Evolutionary conservation across 768 basidiomycete species (phyloP), one percentile per base, ranked within the genome.

Genomic region (Amanita muscaria): DNA sequence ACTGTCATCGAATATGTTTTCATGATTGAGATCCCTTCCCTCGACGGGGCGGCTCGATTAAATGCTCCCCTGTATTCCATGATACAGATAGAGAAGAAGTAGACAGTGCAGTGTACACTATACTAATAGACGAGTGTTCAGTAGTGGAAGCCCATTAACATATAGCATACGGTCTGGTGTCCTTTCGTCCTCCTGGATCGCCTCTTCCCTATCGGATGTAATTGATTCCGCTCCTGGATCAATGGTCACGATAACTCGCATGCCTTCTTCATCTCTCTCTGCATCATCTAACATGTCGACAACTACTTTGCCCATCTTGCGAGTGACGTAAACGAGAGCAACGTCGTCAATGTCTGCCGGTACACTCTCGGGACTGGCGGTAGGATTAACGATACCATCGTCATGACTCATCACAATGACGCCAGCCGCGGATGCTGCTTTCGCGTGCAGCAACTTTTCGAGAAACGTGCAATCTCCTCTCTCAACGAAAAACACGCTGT

Each of bases 1-100:
- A 83, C 82, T 53, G 84, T 85, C 22, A 61, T 94, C 29, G 88
- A 96, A 63, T 96, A 98, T 66, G 67, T 99, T 51, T 99, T 99
- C 69, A 81, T 98, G 62, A 82, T 96, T 49, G 88, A 92, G 52
- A 59, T 89, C 49, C 60, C 74, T 45, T 82, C 84, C 67, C 69
- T 91, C 55, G 80, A 86, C 53, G 89, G 84, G 6, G 60, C 71
- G 14, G 70, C 79, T 51, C 82, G 85, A 63, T 77, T 98, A 51
- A 77, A 89, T 56, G 91, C 89, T 24, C 88, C 91, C 2, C 67
- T 81, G 7, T 98, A 94, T 68, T 88, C 89, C 39, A 80, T 98
- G 60, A 70, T 96, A 49, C 78, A 96, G 62, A 66, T 72, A 47
- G 76, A 85, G 40, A 84, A 89, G 53, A 76, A 27, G 9, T 8